Conservation (phyloP, 495 filamentous ascomycete genomes). For the Xylaria intraflava region DNA sequence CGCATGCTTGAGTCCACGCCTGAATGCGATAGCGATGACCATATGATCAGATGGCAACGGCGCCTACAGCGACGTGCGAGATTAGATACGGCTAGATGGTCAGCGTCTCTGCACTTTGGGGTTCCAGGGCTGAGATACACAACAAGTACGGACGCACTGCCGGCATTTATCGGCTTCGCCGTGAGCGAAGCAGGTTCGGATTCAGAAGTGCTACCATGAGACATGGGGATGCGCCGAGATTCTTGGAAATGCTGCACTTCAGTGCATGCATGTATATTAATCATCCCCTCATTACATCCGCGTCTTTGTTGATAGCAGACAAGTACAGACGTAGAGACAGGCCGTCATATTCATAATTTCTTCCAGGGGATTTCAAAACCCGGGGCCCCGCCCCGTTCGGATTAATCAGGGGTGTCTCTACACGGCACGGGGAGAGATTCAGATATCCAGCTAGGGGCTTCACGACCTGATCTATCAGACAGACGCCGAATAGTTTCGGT, state of each 20-base stretch:
- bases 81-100: not conserved
- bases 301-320: not conserved
- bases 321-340: no score
- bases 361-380: no score
- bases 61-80: not conserved
- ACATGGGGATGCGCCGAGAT: not conserved
- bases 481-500: not conserved
- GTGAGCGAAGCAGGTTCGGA: not conserved
- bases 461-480: not conserved
- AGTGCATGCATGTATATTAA: not conserved
- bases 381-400: no score
- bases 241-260: not conserved
- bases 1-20: no score
- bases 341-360: no score
- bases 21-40: no score
- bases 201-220: not conserved
- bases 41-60: not conserved
- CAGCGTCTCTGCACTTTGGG: not conserved
- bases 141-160: not conserved
- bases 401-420: no score
- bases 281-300: not conserved
- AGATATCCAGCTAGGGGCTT: no score
- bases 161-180: not conserved
- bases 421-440: no score
- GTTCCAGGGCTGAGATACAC: not conserved